Evolutionary conservation across 1,139 yeast species (phyloP).

Genomic region (Saccharomyces hybrid): DNA sequence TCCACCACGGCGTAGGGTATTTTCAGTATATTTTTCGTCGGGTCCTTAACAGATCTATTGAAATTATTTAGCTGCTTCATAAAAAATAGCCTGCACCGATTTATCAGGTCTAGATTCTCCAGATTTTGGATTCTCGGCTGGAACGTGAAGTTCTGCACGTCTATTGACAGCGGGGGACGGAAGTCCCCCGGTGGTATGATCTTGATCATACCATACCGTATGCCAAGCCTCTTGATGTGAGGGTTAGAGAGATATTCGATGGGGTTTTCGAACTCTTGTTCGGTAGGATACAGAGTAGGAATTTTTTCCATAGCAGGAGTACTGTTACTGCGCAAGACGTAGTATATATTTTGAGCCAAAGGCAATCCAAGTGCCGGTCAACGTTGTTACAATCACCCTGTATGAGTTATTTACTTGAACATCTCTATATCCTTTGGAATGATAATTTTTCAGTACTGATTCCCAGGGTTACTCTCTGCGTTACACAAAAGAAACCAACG

Average conservation of each 20-base stretch:
- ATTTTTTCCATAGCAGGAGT: conserved; percentile 31
- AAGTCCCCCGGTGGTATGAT: conserved; percentile 55
- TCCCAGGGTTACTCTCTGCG: background rate
- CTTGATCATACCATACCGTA: conserved; percentile 55
- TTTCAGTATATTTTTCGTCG: background rate
- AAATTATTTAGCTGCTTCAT: conserved; percentile 52
- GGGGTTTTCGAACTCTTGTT: conserved; percentile 52
- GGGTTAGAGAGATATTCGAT: conserved; percentile 50
- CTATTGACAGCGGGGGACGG: conserved; percentile 47
- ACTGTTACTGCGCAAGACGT: background rate
- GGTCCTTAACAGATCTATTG: conserved; percentile 37
- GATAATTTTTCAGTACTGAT: background rate
- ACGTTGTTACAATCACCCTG: background rate
- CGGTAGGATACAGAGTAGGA: conserved; percentile 51
- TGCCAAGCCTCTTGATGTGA: conserved; percentile 46
- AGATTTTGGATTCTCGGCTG: conserved; percentile 59
- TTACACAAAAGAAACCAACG: background rate
- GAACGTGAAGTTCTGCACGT: conserved; percentile 46
- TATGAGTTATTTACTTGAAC: background rate
- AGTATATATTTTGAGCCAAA: background rate
- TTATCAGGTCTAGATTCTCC: conserved; percentile 54
- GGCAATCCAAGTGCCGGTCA: background rate
- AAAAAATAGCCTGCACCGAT: conserved; percentile 57
- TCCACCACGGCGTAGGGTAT: background rate
- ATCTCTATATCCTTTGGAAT: background rate